phyloP scores from a whole-genome alignment of 2,329 filamentous ascomycete genomes.

The Fusarium sp. region DNA sequence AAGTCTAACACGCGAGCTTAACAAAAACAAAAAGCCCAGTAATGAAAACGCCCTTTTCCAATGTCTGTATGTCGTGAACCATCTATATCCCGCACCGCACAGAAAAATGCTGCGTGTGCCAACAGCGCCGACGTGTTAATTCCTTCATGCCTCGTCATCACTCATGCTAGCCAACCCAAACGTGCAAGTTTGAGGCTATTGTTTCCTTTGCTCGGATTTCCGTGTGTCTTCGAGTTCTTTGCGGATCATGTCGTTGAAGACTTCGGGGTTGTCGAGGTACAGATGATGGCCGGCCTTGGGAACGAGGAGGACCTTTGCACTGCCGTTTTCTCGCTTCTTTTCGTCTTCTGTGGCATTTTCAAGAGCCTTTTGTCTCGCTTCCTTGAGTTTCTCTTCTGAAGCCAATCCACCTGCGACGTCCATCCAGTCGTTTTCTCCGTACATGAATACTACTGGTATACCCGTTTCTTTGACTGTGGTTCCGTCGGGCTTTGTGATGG shows the following conservation, averaged over 20 bases:
- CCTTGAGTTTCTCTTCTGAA: slow-evolving; percentile 80
- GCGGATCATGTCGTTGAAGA: slow-evolving; percentile 64
- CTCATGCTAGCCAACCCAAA: neutral
- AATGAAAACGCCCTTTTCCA: slow-evolving; percentile 30
- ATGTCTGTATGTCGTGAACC: slow-evolving; percentile 21
- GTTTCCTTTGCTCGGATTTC: slow-evolving; percentile 43
- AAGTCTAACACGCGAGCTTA: slow-evolving; percentile 21
- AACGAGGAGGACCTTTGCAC: slow-evolving; percentile 84
- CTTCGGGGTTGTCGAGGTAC: slow-evolving; percentile 67
- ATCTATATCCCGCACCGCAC: slow-evolving; percentile 16
- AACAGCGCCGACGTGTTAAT: slow-evolving; percentile 33
- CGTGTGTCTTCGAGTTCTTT: slow-evolving; percentile 64
- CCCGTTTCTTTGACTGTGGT: slow-evolving; percentile 64
- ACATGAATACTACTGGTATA: slow-evolving; percentile 90
- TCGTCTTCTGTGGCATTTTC: slow-evolving; percentile 73
- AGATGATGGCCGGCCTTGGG: slow-evolving; percentile 67
- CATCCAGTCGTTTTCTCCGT: slow-evolving; percentile 99
- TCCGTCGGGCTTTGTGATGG: slow-evolving; percentile 48
- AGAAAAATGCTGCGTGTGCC: slow-evolving; percentile 11
- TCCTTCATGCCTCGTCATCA: neutral
- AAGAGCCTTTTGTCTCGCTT: slow-evolving; percentile 70
- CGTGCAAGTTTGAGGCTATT: neutral
- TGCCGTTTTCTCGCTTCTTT: slow-evolving; percentile 76
- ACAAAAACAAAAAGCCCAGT: neutral
- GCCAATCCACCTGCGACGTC: slow-evolving; percentile 87